These are phyloP conservation scores for Globisporangium rhizosaccharum DNA, from an alignment of 352 stramenopile genomes.

Conservation along the genomic window DNA sequence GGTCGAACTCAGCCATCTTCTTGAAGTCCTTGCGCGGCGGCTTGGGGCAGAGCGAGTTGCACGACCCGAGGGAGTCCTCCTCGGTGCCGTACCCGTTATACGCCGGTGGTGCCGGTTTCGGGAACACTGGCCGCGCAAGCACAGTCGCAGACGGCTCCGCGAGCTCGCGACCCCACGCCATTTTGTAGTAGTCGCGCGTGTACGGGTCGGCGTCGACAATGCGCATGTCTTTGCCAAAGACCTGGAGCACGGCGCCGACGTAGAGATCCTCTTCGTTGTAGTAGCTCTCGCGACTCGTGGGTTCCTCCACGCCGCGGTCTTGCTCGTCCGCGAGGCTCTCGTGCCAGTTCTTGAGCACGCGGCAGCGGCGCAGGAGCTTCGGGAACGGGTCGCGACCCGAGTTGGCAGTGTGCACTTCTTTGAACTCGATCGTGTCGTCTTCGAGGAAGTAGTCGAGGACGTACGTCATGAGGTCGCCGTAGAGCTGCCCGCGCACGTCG, in stretches of 20 bases:
- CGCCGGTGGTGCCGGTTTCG: conserved; percentile 47
- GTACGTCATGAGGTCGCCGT: conserved; percentile 78
- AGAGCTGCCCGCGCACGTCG: conserved; percentile 74
- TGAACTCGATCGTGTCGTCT: conserved; percentile 89
- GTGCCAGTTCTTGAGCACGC: conserved; percentile 66
- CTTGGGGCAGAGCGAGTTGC: conserved; percentile 56
- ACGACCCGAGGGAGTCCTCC: conserved; percentile 71
- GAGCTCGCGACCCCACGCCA: conserved; percentile 57
- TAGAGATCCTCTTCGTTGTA: conserved; percentile 68
- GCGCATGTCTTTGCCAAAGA: conserved; percentile 60
- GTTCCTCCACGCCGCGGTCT: conserved; percentile 70
- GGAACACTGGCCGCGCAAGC: conserved; percentile 40
- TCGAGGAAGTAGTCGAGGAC: conserved; percentile 84
- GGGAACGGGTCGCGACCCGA: conserved; percentile 79
- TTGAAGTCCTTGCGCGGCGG: conserved; percentile 75
- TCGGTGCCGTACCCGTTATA: conserved; percentile 79
- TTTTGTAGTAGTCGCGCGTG: conserved; percentile 69
- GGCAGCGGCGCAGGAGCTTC: conserved; percentile 57
- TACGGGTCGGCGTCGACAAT: conserved; percentile 77
- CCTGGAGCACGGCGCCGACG: conserved; percentile 59
- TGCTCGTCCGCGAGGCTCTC: conserved; percentile 64
- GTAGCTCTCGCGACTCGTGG: conserved; percentile 51
- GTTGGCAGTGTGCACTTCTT: conserved; percentile 74
- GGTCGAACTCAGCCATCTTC: conserved; percentile 73
- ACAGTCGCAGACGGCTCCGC: conserved; percentile 33